Evolutionary conservation across 2,329 filamentous ascomycete genomes (phyloP).

Genomic region (Blastomyces gilchristii): DNA sequence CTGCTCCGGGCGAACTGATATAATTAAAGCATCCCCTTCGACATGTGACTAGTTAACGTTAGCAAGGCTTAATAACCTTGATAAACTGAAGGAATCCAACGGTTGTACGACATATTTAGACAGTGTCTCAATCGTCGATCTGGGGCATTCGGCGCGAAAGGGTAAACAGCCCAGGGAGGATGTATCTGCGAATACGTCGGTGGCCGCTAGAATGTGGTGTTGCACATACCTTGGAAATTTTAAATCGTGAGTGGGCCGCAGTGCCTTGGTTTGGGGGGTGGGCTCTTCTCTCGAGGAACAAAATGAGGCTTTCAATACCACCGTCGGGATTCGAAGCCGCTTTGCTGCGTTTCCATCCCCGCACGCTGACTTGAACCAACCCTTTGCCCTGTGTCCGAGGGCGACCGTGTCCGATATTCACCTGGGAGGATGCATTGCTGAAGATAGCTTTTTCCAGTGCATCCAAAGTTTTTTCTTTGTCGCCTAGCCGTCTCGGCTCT

Average conservation of each 20-base stretch:
- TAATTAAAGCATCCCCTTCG: conserved; percentile 58
- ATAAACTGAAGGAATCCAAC: conserved; percentile 29
- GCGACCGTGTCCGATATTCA: conserved; percentile 31
- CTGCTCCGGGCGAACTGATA: conserved; percentile 56
- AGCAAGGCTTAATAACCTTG: conserved; percentile 49
- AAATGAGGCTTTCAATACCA: conserved; percentile 53
- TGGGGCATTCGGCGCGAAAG: conserved; percentile 35
- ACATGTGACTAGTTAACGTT: conserved; percentile 60
- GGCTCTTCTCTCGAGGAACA: conserved; percentile 63
- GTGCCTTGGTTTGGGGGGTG: conserved; percentile 41
- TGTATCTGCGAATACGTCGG: conserved; percentile 29
- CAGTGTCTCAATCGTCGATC: conserved; percentile 33
- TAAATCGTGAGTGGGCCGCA: conserved; percentile 43
- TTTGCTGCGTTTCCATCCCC: conserved; percentile 59
- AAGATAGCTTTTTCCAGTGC: conserved; percentile 30
- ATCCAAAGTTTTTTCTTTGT: conserved; percentile 24
- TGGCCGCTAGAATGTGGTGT: conserved; percentile 33
- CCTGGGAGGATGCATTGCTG: conserved; percentile 25
- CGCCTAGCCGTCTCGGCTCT: conserved; percentile 15
- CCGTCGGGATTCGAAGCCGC: conserved; percentile 56
- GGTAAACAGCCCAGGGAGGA: conserved; percentile 30
- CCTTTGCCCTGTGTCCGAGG: conserved; percentile 13
- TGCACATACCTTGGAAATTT: conserved; percentile 68
- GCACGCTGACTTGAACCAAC: conserved; percentile 37
- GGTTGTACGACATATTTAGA: conserved; percentile 25